These are phyloP conservation scores for Dimocarpus longan DNA, from an alignment of 345 rosid species.

Conservation along the genomic window DNA sequence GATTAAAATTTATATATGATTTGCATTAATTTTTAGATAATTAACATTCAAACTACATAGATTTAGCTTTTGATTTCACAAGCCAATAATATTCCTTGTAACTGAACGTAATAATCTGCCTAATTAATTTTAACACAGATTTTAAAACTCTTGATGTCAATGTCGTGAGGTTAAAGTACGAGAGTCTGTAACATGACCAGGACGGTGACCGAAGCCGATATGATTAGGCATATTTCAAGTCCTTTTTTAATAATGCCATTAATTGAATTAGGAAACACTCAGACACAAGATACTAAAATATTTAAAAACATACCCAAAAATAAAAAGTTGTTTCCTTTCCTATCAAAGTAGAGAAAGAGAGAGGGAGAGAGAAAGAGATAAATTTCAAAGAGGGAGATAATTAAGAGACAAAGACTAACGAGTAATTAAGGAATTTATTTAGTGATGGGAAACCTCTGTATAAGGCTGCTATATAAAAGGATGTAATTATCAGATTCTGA, in stretches of 20 bases:
- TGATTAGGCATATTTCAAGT: slow-evolving; percentile 17
- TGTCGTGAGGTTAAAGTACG: too few species aligned
- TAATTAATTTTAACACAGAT: too few species aligned
- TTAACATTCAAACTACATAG: too few species aligned
- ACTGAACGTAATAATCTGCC: too few species aligned
- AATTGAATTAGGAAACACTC: slow-evolving; percentile 2
- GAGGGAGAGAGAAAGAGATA: neutral
- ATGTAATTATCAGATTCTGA: slow-evolving; percentile 32
- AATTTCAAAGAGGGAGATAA: slow-evolving; percentile 3
- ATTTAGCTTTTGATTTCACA: too few species aligned
- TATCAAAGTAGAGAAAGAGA: neutral
- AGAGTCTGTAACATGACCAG: neutral
- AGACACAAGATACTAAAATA: neutral
- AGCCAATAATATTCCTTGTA: too few species aligned
- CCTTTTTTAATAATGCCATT: neutral
- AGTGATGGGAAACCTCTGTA: slow-evolving; percentile 30
- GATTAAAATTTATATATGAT: too few species aligned
- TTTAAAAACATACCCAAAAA: slow-evolving; percentile 16
- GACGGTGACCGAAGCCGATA: neutral
- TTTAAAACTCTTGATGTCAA: too few species aligned
- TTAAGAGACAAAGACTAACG: slow-evolving; percentile 15
- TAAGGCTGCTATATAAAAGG: slow-evolving; percentile 32
- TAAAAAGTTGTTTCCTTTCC: slow-evolving; percentile 24
- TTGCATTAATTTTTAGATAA: too few species aligned
- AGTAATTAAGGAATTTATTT: slow-evolving; percentile 6